phyloP scores from a whole-genome alignment of 495 filamentous ascomycete genomes.

The Alectoria sarmentosa region DNA sequence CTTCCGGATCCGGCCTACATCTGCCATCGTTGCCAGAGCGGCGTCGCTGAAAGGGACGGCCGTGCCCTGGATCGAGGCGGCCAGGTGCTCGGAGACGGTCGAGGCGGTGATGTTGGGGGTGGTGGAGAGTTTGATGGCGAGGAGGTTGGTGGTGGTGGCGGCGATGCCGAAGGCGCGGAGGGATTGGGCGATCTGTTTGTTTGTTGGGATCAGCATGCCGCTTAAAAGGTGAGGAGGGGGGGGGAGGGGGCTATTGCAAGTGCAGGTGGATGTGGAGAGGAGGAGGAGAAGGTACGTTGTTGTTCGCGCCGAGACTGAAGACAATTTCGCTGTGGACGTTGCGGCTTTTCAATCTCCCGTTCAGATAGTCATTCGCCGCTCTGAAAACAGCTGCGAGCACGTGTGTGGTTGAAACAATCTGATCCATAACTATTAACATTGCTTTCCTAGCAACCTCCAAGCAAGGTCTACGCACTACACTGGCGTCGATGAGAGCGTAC shows the following conservation, averaged over 20 bases:
- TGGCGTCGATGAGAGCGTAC: constrained; percentile 89
- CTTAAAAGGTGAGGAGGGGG: neutral
- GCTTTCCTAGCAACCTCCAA: neutral
- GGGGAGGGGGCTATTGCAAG: neutral
- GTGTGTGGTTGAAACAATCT: constrained; percentile 64
- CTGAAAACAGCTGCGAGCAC: constrained; percentile 69
- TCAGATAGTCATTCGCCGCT: constrained; percentile 60
- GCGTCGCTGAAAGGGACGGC: constrained; percentile 57
- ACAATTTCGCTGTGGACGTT: constrained; percentile 96
- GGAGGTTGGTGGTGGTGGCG: constrained; percentile 57
- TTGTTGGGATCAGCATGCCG: neutral
- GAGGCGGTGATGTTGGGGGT: constrained; percentile 18
- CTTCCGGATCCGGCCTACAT: constrained; percentile 67
- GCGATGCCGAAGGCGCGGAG: constrained; percentile 82
- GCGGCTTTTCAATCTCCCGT: constrained; percentile 59
- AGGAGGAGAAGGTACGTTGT: constrained; percentile 55
- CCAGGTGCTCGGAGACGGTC: constrained; percentile 24
- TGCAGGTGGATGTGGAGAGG: no score
- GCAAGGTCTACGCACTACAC: constrained; percentile 43
- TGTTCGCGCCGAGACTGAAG: constrained; percentile 70
- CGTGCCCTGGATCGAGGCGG: constrained; percentile 49
- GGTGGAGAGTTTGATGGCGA: constrained; percentile 66
- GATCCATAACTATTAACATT: constrained; percentile 20
- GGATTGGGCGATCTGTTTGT: constrained; percentile 83
- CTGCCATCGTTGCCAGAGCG: constrained; percentile 47